Evolutionary conservation across 306 rosid species (phyloP).

Genomic region (Fagus crenata): DNA sequence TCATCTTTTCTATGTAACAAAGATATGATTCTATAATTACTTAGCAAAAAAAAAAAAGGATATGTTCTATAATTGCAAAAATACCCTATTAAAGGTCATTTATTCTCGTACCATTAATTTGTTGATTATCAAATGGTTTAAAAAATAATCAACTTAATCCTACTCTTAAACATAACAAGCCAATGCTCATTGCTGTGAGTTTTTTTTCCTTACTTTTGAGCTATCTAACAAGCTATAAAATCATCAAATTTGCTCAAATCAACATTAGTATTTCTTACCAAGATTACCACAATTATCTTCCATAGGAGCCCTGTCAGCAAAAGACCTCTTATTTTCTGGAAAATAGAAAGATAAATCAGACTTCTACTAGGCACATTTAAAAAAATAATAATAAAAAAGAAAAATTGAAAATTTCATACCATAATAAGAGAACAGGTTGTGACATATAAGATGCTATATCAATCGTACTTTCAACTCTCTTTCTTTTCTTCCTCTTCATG

Average conservation of each 20-base stretch:
- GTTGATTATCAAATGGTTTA: not conserved
- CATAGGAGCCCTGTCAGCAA: conserved; percentile 8
- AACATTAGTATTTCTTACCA: conserved; percentile 35
- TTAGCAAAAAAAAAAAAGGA: not conserved
- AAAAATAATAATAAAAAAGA: not conserved
- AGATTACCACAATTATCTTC: conserved; percentile 13
- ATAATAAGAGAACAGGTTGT: conserved; percentile 62
- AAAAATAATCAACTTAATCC: not conserved
- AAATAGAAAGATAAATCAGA: conserved; percentile 2
- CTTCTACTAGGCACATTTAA: conserved; percentile 1
- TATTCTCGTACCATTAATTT: not conserved
- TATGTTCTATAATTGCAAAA: not conserved
- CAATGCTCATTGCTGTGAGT: not conserved
- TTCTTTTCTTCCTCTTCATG: conserved; percentile 72
- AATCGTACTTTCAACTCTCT: conserved; percentile 55
- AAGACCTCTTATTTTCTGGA: conserved; percentile 32
- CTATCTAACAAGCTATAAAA: conserved; percentile 15
- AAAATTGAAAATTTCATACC: conserved; percentile 40
- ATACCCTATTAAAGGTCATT: not conserved
- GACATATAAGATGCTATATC: conserved; percentile 53
- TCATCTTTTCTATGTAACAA: too few species aligned
- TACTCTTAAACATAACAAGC: not conserved
- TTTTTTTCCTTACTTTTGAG: conserved; percentile 13
- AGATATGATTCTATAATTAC: too few species aligned
- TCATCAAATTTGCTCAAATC: conserved; percentile 10